Conservation (phyloP, 2,329 filamentous ascomycete genomes). For the Metarhizium guizhouense region DNA sequence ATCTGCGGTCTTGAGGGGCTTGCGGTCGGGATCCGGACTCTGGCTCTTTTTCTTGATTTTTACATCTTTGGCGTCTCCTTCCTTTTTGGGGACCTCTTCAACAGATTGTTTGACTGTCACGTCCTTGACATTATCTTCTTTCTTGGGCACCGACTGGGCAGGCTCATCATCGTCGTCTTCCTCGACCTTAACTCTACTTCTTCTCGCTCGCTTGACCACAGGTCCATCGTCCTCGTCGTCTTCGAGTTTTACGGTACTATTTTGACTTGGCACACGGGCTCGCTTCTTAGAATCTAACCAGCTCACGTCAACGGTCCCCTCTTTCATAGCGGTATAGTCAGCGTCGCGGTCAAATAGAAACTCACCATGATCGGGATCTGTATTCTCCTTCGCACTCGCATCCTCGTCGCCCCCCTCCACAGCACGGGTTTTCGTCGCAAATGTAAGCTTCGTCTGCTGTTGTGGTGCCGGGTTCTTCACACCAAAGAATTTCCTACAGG, state of each 20-base stretch:
- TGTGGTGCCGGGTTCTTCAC: conserved; percentile 44
- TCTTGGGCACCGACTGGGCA: conserved; percentile 26
- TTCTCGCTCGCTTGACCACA: conserved; percentile 47
- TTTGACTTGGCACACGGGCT: conserved; percentile 17
- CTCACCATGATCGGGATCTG: conserved; percentile 29
- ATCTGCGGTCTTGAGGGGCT: conserved; percentile 20
- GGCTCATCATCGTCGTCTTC: conserved; percentile 42
- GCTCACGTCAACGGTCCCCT: not conserved
- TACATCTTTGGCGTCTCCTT: conserved; percentile 2
- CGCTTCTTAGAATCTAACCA: conserved; percentile 38
- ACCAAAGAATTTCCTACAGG: conserved; percentile 74
- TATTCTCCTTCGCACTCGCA: conserved; percentile 27
- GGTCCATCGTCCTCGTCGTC: conserved; percentile 48
- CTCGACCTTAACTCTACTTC: conserved; percentile 36
- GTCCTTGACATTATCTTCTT: conserved; percentile 12
- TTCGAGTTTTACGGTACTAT: conserved; percentile 17
- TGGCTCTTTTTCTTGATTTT: conserved; percentile 7
- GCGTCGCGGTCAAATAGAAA: not conserved
- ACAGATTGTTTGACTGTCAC: not conserved
- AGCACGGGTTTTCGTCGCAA: conserved; percentile 48
- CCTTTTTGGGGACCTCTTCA: conserved; percentile 6
- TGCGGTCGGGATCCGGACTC: conserved; percentile 6
- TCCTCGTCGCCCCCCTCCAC: conserved; percentile 19
- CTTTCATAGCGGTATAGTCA: not conserved
- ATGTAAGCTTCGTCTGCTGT: conserved; percentile 73